Evolutionary conservation across 2,329 filamentous ascomycete species (phyloP).

Genomic region (Salinomyces thailandicus): DNA sequence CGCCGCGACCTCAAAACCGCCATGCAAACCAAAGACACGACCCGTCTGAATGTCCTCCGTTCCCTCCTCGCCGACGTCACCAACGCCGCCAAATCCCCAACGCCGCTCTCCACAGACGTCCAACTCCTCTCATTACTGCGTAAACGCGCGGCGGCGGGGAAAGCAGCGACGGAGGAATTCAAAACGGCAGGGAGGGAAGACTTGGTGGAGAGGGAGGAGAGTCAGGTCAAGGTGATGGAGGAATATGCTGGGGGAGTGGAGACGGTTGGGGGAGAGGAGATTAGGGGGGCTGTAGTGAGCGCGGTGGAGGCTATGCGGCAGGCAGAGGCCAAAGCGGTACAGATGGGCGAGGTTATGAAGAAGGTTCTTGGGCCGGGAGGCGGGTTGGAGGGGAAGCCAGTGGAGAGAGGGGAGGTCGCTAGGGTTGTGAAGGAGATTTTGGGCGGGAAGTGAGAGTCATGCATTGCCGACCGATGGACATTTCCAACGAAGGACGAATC

Average conservation of each 20-base stretch:
- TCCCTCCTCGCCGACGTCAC: conserved; percentile 57
- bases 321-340: conserved; percentile 27
- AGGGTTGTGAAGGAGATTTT: conserved; percentile 45
- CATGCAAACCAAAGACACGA: conserved; percentile 40
- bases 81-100: conserved; percentile 63
- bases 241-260: conserved; percentile 54
- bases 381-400: conserved; percentile 51
- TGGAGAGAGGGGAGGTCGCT: conserved; percentile 52
- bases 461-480: too few species aligned
- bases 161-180: conserved; percentile 55
- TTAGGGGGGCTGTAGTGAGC: conserved; percentile 42
- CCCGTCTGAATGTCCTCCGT: conserved; percentile 59
- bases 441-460: neutral
- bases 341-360: conserved; percentile 55
- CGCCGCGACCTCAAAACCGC: conserved; percentile 38
- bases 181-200: conserved; percentile 53
- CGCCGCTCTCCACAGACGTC: conserved; percentile 59
- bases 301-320: conserved; percentile 39
- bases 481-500: too few species aligned
- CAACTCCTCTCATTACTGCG: conserved; percentile 58
- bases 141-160: conserved; percentile 48
- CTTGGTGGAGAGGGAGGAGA: conserved; percentile 58
- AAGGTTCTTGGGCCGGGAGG: conserved; percentile 41
- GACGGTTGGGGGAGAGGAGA: conserved; percentile 47
- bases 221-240: conserved; percentile 53